Conservation (phyloP, 352 stramenopile genomes). For the Phytophthora pisi region DNA sequence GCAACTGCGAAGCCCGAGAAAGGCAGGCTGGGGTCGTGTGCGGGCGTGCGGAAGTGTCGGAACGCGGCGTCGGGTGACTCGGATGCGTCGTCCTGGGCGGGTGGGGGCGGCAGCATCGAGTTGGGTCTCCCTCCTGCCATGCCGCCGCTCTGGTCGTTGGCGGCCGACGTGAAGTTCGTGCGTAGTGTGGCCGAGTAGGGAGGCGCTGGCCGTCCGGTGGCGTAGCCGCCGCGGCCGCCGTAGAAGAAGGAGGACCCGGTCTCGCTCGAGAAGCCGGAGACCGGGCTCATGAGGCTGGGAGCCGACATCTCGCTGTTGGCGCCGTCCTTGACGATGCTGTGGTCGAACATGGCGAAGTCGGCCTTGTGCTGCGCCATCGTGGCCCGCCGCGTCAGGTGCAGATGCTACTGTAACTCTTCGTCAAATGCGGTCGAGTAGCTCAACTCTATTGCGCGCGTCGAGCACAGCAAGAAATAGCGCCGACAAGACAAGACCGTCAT, state of each 20-base stretch:
- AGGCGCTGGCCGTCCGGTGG: slow-evolving; percentile 41
- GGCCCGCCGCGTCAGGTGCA: background rate
- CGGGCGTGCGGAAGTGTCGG: slow-evolving; percentile 60
- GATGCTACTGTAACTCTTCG: too few species aligned
- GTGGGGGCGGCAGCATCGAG: slow-evolving; percentile 14
- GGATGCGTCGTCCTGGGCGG: slow-evolving; percentile 25
- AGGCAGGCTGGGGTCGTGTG: slow-evolving; percentile 25
- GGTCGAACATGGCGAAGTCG: slow-evolving; percentile 52
- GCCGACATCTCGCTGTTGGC: slow-evolving; percentile 40
- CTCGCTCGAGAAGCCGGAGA: slow-evolving; percentile 47
- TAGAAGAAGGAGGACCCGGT: slow-evolving; percentile 43
- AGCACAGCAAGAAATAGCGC: background rate
- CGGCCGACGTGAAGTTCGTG: slow-evolving; percentile 70
- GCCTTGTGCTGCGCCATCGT: slow-evolving; percentile 30
- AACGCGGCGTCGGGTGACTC: slow-evolving; percentile 57
- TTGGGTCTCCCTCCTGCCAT: slow-evolving; percentile 3
- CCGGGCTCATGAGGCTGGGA: slow-evolving; percentile 42
- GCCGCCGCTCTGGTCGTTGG: slow-evolving; percentile 16
- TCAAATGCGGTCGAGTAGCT: background rate
- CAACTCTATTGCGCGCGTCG: background rate
- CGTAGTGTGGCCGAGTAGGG: slow-evolving; percentile 58
- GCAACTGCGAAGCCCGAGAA: slow-evolving; percentile 38
- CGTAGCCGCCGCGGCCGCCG: slow-evolving; percentile 20
- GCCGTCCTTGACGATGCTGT: slow-evolving; percentile 55
- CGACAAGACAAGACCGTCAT: slow-evolving; percentile 21